These are phyloP conservation scores for Mortierella hygrophila DNA, from an alignment of 192 early-diverging fungal genomes.

Conservation along the genomic window DNA sequence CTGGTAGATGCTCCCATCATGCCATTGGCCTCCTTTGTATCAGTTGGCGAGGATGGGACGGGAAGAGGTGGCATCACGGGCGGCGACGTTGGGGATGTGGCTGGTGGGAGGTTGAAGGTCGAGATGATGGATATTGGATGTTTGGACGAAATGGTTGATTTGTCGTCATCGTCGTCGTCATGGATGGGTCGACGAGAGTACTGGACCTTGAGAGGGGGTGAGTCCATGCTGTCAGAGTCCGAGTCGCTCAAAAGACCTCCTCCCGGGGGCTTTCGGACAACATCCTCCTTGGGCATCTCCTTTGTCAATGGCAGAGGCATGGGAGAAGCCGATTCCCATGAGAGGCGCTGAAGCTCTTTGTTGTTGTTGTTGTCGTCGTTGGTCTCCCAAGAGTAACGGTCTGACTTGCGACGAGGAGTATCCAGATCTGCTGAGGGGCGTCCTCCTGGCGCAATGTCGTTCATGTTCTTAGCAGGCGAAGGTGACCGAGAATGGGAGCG, in stretches of 20 bases:
- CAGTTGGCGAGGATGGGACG: neutral
- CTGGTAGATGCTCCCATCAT: neutral
- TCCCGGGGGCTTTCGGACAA: neutral
- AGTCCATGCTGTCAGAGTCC: constrained; percentile 34
- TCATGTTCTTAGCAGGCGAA: neutral
- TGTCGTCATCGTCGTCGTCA: constrained; percentile 23
- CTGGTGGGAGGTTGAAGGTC: constrained; percentile 42
- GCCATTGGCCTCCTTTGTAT: neutral
- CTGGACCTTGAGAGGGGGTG: constrained; percentile 51
- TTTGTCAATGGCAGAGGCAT: neutral
- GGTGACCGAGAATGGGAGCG: constrained; percentile 13
- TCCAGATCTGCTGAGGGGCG: neutral
- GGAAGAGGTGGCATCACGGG: constrained; percentile 25
- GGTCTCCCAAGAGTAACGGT: neutral
- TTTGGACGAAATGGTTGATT: constrained; percentile 24
- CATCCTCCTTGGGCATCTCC: neutral
- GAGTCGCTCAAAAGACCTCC: constrained; percentile 2
- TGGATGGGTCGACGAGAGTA: constrained; percentile 22
- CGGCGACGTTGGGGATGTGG: constrained; percentile 26
- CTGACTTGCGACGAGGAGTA: neutral
- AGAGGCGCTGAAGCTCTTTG: constrained; percentile 19
- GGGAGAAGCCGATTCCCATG: constrained; percentile 32
- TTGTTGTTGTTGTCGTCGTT: neutral
- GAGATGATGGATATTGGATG: constrained; percentile 47
- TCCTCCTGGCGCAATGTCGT: neutral